Base-by-base conservation (phyloP, 2,329 filamentous ascomycete species). In the Microdochium nivale region DNA sequence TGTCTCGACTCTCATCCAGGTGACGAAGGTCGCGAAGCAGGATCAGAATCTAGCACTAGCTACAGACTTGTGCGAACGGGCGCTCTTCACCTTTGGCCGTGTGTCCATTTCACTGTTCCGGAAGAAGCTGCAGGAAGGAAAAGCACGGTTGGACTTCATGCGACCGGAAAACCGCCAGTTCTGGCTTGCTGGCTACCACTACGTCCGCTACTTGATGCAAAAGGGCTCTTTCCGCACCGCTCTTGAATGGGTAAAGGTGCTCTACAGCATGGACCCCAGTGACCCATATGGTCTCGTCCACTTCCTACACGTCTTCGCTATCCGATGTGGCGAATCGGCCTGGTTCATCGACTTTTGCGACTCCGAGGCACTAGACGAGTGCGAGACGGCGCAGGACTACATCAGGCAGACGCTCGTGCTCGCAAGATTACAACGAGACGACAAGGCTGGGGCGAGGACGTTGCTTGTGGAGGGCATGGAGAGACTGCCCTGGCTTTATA, bases 161-260 rank as follows among this genome's bases (percentile, higher is more conserved):
- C 77, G 89, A 35, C 85, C 87, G 0, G 91, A 95, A 66, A 97
- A 97, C 66, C 80, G 94, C 44, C 92, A 97, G 66, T 84, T 99
- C 56, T 96, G 88, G 84, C 81, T 97, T 33, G 88, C 90, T 1
- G 88, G 85, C 9, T 95, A 90, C 75, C 84, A 91, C 58, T 96
- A 96, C 61, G 86, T 97, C 60, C 82, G 81, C 59, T 94, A 89
- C 58, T 75, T 99, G 23, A 79, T 90, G 16, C 84, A 90, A 70
- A 92, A 95, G 60, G 90, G 91, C n/a, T 96, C 92, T 1, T 96
- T 90, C 76, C 80, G 90, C 47, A 97, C 94, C 1, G 90, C 90
- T 0, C 83, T 95, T 48, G 94, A 97, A 67, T 99, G 94, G 91
- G 81, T 88, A 7, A 96, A 94, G 69, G 71, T 97, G 5, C 74